phyloP scores from a whole-genome alignment of 2,329 filamentous ascomycete species.

The Fusarium tjaetaba region DNA sequence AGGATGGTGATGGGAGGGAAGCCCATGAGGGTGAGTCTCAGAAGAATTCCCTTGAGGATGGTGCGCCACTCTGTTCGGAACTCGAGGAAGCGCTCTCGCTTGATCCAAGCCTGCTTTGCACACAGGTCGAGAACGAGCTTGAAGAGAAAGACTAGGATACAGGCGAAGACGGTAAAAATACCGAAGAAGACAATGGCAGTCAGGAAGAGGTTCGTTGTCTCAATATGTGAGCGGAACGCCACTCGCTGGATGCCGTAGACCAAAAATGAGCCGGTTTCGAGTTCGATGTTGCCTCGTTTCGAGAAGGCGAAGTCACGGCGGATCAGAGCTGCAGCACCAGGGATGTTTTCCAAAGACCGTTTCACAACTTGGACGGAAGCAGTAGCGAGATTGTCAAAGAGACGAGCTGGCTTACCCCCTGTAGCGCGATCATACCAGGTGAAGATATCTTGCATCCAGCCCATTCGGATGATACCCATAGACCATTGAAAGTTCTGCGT shows the following conservation, averaged over 20 bases:
- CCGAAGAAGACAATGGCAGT: conserved; percentile 91
- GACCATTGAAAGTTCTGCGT: conserved; percentile 98
- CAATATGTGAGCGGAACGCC: conserved; percentile 86
- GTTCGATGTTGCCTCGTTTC: conserved; percentile 65
- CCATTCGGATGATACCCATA: conserved; percentile 90
- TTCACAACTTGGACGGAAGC: conserved; percentile 86
- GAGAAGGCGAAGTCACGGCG: conserved; percentile 64
- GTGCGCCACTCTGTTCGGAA: conserved; percentile 95
- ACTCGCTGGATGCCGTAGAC: conserved; percentile 89
- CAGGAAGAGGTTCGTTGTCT: conserved; percentile 91
- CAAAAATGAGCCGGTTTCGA: conserved; percentile 64
- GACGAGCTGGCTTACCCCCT: conserved; percentile 81
- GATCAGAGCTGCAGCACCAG: conserved; percentile 54
- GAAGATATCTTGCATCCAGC: conserved; percentile 85
- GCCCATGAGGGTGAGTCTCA: conserved; percentile 87
- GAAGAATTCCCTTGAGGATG: conserved; percentile 91
- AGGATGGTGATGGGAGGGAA: conserved; percentile 91
- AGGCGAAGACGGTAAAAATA: conserved; percentile 79
- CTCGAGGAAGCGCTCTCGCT: conserved; percentile 85
- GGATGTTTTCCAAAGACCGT: conserved; percentile 56
- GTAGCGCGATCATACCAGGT: conserved; percentile 97
- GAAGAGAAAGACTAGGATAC: conserved; percentile 78
- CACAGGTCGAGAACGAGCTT: conserved; percentile 82
- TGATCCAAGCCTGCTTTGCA: conserved; percentile 79
- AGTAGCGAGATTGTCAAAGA: conserved; percentile 77